phyloP scores from a whole-genome alignment of 257 asterid species.

The Solanum gandarillasii region DNA sequence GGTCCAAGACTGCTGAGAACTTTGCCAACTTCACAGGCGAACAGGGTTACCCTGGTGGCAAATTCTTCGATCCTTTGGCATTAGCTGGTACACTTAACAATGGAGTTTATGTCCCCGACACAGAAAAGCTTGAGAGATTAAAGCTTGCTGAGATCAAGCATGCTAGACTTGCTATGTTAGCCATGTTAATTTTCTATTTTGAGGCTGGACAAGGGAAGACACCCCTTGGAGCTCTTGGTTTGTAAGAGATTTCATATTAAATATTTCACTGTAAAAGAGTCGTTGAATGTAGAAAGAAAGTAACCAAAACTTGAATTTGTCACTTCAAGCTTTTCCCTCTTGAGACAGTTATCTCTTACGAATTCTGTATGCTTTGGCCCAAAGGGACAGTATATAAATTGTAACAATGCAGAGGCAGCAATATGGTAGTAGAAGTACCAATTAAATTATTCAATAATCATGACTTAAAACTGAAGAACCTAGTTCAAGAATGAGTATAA shows the following conservation, averaged over 20 bases:
- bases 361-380: not conserved
- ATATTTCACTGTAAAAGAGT: conserved; percentile 8
- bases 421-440: not conserved
- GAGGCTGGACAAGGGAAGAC: conserved; percentile 98
- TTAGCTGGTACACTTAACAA: conserved; percentile 55
- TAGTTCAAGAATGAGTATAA: not conserved
- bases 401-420: not conserved
- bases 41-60: conserved; percentile 95
- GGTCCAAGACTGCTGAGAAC: conserved; percentile 81
- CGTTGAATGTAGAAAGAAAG: conserved; percentile 14
- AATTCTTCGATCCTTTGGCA: conserved; percentile 75
- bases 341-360: not conserved
- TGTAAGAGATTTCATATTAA: conserved; percentile 22
- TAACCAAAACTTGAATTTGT: conserved; percentile 5
- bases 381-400: not conserved
- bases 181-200: conserved; percentile 85
- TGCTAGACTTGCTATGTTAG: conserved; percentile 89
- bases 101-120: conserved; percentile 65
- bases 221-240: conserved; percentile 98
- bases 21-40: conserved; percentile 85
- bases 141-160: conserved; percentile 97
- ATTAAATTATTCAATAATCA: not conserved
- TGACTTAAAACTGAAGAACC: not conserved
- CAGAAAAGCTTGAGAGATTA: conserved; percentile 81
- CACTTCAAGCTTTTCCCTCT: not conserved